Percentiles rank a stretch among this genome's conserved stretches.
Conservation (phyloP, 2,329 filamentous ascomycete genomes). For the Canariomyces notabilis region DNA sequence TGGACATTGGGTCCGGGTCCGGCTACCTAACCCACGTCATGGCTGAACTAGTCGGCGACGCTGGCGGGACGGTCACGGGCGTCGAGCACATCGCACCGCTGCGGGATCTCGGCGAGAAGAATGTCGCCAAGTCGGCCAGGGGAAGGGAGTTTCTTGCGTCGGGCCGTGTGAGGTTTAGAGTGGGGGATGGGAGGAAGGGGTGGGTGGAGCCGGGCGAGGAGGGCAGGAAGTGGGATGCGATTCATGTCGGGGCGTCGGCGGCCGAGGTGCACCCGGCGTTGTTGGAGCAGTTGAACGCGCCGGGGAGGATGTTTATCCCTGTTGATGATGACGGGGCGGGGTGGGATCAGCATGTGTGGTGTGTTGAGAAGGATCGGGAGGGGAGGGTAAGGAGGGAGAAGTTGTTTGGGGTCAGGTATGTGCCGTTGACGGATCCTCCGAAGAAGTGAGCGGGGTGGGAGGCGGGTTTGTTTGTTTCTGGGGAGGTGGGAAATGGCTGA, state of each 20-base stretch:
- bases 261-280: conserved; percentile 65
- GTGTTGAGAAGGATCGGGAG: conserved; percentile 64
- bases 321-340: conserved; percentile 52
- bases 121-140: conserved; percentile 59
- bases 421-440: conserved; percentile 69
- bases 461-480: not conserved
- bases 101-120: conserved; percentile 55
- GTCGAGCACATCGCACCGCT: conserved; percentile 68
- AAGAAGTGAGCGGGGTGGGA: conserved; percentile 4
- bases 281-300: conserved; percentile 70
- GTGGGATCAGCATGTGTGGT: conserved; percentile 62
- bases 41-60: conserved; percentile 64
- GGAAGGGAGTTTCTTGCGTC: conserved; percentile 56
- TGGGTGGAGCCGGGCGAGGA: conserved; percentile 48
- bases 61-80: conserved; percentile 54
- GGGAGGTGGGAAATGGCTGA: not conserved
- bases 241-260: conserved; percentile 90
- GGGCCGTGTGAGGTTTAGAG: conserved; percentile 65
- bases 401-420: conserved; percentile 69
- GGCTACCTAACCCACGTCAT: conserved; percentile 87
- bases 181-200: conserved; percentile 68
- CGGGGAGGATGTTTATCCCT: conserved; percentile 77
- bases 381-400: conserved; percentile 57
- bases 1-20: conserved; percentile 71
- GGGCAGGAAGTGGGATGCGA: conserved; percentile 71